phyloP scores from a whole-genome alignment of 1,284 basidiomycete species.

The Kwoniella shivajii region DNA sequence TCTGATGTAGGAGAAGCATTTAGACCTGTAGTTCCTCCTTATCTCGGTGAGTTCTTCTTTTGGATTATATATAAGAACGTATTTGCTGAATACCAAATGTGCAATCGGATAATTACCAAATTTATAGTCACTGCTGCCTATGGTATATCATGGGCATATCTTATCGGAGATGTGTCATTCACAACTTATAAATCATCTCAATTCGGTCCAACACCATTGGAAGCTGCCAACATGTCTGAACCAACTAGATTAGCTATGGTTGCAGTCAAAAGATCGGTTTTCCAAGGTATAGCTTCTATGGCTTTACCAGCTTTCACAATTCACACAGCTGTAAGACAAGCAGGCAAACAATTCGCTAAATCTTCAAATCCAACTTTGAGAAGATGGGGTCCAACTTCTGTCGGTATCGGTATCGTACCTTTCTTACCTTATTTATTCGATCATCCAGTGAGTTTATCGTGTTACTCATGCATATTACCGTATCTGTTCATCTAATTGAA shows the following conservation, averaged over 20 bases:
- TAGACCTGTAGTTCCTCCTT: slow-evolving; percentile 79
- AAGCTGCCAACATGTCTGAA: slow-evolving; percentile 76
- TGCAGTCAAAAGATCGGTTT: slow-evolving; percentile 74
- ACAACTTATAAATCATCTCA: slow-evolving; percentile 84
- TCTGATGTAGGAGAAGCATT: slow-evolving; percentile 93
- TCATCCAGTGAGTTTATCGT: slow-evolving; percentile 61
- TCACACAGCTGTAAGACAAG: slow-evolving; percentile 77
- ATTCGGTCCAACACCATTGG: slow-evolving; percentile 69
- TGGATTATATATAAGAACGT: too few species aligned
- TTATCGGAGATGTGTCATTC: slow-evolving; percentile 79
- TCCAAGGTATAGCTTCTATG: slow-evolving; percentile 90
- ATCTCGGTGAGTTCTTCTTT: slow-evolving; percentile 56
- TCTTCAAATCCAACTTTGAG: slow-evolving; percentile 64
- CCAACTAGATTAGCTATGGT: slow-evolving; percentile 69
- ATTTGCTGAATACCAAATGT: too few species aligned
- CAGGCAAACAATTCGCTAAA: slow-evolving; percentile 72
- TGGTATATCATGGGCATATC: slow-evolving; percentile 79
- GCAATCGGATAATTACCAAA: not conserved
- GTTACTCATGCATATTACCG: too few species aligned
- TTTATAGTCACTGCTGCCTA: slow-evolving; percentile 62
- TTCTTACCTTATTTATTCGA: slow-evolving; percentile 80
- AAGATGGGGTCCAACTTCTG: slow-evolving; percentile 75
- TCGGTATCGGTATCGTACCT: slow-evolving; percentile 67
- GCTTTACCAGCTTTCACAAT: slow-evolving; percentile 66
- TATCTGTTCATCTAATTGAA: too few species aligned